phyloP scores from a whole-genome alignment of 2,329 filamentous ascomycete genomes.

The Diplocarpon mali region DNA sequence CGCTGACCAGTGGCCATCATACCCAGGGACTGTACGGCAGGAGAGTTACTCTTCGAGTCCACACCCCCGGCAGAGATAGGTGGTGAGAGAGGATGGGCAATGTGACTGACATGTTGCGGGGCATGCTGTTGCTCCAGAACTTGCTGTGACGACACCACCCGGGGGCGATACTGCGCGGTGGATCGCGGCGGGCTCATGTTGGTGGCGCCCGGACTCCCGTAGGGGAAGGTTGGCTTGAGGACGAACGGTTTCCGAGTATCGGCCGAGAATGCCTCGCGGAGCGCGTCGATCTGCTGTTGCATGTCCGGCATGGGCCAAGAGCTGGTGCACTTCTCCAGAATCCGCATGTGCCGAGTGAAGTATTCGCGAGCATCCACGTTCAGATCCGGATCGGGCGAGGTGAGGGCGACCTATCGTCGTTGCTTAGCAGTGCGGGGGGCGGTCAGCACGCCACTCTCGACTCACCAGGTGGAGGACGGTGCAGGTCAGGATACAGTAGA shows the following conservation, averaged over 20 bases:
- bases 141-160: slow-evolving; percentile 28
- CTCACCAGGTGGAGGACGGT: slow-evolving; percentile 87
- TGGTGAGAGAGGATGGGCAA: slow-evolving; percentile 64
- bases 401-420: slow-evolving; percentile 64
- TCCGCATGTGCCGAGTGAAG: slow-evolving; percentile 88
- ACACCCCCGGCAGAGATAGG: slow-evolving; percentile 63
- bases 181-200: slow-evolving; percentile 19
- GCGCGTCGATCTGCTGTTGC: slow-evolving; percentile 77
- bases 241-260: slow-evolving; percentile 79
- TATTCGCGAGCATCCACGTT: slow-evolving; percentile 77
- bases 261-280: slow-evolving; percentile 84
- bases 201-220: slow-evolving; percentile 53
- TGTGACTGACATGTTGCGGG: slow-evolving; percentile 55
- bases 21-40: slow-evolving; percentile 58
- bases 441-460: slow-evolving; percentile 17
- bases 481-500: slow-evolving; percentile 86
- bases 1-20: slow-evolving; percentile 51
- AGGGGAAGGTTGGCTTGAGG: slow-evolving; percentile 77
- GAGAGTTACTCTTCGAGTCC: slow-evolving; percentile 68
- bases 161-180: slow-evolving; percentile 22
- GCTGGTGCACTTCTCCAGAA: slow-evolving; percentile 73
- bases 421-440: slow-evolving; percentile 4
- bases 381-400: slow-evolving; percentile 82
- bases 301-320: slow-evolving; percentile 85
- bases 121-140: slow-evolving; percentile 40